Evolutionary conservation across 2,329 filamentous ascomycete genomes (phyloP), one percentile per base, ranked within the genome.

Genomic region (Pyricularia grisea): DNA sequence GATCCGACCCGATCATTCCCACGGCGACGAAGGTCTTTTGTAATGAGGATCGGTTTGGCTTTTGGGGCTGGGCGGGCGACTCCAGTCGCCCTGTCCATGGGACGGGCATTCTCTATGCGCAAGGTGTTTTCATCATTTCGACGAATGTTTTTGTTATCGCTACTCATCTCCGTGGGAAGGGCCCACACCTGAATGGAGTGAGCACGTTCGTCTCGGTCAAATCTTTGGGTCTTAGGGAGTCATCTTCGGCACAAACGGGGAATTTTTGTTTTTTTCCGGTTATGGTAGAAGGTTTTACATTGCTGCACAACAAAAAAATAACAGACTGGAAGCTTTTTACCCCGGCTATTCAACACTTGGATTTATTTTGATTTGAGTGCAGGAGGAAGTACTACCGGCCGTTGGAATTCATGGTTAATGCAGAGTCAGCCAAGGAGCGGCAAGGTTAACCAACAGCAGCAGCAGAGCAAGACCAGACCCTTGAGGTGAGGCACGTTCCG

Each of bases 261-360:
- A 55, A 30, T 64, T 64, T 27, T 64, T 64, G 30, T 67, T 67
- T 67, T 67, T 67, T 67, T 67, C 42, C 66, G 66, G 66, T 67
- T 55, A 25, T 30, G 66, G 66, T 67, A 67, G 36, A 67, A 60
- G 66, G 66, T 67, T 63, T 67, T 67, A 58, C 66, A 63, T 67
- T 55, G 23, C 42, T 67, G 66, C 66, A 63, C 60, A 63, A 63
- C 60, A 63, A 50, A 1, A 61, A 61, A 61, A 63, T 31, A 58
- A 67, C 25, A 67, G 27, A 30, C 66, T 67, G 66, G 42, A 36
- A 63, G 66, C 36, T 67, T 67, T 42, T 67, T 67, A 67, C 66
- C 66, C 28, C 50, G 66, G 31, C 42, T 36, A 67, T 30, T 17
- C 23, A 63, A 12, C 25, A 10, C 12, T 28, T 27, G 60, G 25